These are phyloP conservation scores for Ogataea paradorogensis DNA, from an alignment of 805 yeast species.

Conservation along the genomic window DNA sequence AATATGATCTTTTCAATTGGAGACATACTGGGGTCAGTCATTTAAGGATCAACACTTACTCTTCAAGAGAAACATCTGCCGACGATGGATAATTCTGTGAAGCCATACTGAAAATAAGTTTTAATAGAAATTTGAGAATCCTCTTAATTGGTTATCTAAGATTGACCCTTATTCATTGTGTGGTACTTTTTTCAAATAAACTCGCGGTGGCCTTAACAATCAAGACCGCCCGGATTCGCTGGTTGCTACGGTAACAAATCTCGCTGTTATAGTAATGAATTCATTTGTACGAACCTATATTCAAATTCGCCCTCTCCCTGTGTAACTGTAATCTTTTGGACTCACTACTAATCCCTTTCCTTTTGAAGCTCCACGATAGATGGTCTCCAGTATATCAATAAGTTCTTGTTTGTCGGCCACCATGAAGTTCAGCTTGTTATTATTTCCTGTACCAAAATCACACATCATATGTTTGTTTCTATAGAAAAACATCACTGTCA, in stretches of 20 bases:
- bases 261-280: too few species aligned
- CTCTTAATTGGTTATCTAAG: neutral
- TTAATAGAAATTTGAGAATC: neutral
- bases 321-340: constrained; percentile 64
- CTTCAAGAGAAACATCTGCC: constrained; percentile 44
- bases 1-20: constrained; percentile 55
- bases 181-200: too few species aligned
- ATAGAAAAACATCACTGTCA: constrained; percentile 90
- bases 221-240: too few species aligned
- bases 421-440: constrained; percentile 86
- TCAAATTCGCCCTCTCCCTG: constrained; percentile 14
- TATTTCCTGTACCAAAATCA: constrained; percentile 97
- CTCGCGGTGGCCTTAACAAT: too few species aligned
- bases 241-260: neutral
- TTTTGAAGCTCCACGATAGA: constrained; percentile 86
- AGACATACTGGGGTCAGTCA: constrained; percentile 39
- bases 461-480: constrained; percentile 96
- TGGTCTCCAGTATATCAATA: constrained; percentile 85
- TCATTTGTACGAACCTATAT: too few species aligned
- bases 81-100: constrained; percentile 48
- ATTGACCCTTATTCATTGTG: neutral
- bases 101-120: constrained; percentile 29
- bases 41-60: constrained; percentile 38
- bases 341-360: constrained; percentile 90
- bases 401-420: constrained; percentile 80